Evolutionary conservation across 169 alveolate genomes (phyloP).

Genomic region (Blepharisma undulans): DNA sequence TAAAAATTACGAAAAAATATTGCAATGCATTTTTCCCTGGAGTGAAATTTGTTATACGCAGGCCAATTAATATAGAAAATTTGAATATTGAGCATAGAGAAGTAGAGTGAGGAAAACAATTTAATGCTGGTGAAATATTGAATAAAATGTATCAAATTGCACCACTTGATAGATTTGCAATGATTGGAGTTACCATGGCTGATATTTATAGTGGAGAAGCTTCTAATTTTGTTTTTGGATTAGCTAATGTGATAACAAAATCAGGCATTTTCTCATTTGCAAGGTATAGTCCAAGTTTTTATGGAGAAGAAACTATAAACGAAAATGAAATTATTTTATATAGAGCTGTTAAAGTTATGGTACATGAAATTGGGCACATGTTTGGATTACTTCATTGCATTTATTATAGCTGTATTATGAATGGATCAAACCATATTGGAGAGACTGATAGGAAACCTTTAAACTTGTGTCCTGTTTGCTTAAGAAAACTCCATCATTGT

Average conservation of each 20-base stretch:
- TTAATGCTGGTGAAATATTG: slow-evolving; percentile 48
- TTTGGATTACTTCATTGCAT: slow-evolving; percentile 82
- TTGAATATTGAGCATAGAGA: neutral
- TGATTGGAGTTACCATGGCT: slow-evolving; percentile 7
- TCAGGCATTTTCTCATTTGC: slow-evolving; percentile 77
- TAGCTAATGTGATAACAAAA: slow-evolving; percentile 41
- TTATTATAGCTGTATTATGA: slow-evolving; percentile 81
- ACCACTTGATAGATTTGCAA: slow-evolving; percentile 16
- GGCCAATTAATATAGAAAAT: neutral
- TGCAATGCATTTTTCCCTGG: slow-evolving; percentile 52
- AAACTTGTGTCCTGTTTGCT: slow-evolving; percentile 67
- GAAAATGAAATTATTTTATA: slow-evolving; percentile 39
- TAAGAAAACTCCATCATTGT: slow-evolving; percentile 59
- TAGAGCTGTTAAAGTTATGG: slow-evolving; percentile 70
- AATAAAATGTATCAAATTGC: slow-evolving; percentile 40
- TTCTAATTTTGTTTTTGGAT: slow-evolving; percentile 77
- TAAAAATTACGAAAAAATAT: slow-evolving; percentile 17
- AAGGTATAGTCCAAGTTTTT: slow-evolving; percentile 25
- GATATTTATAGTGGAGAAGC: slow-evolving; percentile 64
- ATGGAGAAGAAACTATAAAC: neutral
- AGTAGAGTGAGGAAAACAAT: slow-evolving; percentile 28
- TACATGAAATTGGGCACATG: slow-evolving; percentile 84
- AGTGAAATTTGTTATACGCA: neutral
- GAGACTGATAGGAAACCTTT: slow-evolving; percentile 77
- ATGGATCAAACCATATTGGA: slow-evolving; percentile 71